phyloP scores from a whole-genome alignment of 495 filamentous ascomycete species.

The Penicillium herquei region DNA sequence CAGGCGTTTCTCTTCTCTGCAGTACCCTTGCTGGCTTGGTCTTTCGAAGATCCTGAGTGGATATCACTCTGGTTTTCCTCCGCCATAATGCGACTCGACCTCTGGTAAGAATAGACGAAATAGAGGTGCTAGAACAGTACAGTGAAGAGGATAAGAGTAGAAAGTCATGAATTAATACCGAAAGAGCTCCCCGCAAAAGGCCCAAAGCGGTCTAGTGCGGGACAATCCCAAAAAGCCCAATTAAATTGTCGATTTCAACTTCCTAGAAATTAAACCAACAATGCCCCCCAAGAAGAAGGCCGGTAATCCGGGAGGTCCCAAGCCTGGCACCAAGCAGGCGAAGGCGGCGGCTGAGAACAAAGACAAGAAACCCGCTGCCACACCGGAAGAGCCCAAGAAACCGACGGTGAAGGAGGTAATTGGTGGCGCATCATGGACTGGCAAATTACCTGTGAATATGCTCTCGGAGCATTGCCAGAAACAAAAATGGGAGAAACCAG shows the following conservation, averaged over 20 bases:
- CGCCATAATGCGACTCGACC: too few relatives aligned
- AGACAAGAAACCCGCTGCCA: slow-evolving; percentile 33
- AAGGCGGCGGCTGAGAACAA: slow-evolving; percentile 41
- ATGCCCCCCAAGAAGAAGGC: slow-evolving; percentile 48
- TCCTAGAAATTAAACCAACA: slow-evolving; percentile 10
- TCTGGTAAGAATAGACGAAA: too few relatives aligned
- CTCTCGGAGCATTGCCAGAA: slow-evolving; percentile 93
- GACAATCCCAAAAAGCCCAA: slow-evolving; percentile 19
- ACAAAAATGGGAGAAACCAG: slow-evolving; percentile 91
- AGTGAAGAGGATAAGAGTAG: not conserved
- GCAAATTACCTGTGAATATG: slow-evolving; percentile 90
- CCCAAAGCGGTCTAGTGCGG: slow-evolving; percentile 39
- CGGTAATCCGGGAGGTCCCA: slow-evolving; percentile 37
- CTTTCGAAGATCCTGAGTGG: not conserved
- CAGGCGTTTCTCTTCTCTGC: slow-evolving; percentile 45
- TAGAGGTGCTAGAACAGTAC: too few relatives aligned
- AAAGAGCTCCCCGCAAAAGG: slow-evolving; percentile 25
- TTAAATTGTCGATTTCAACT: not conserved
- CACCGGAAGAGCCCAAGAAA: slow-evolving; percentile 63
- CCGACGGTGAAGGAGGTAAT: slow-evolving; percentile 85
- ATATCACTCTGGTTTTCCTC: too few relatives aligned
- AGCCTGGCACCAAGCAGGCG: slow-evolving; percentile 46
- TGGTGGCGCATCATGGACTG: slow-evolving; percentile 95
- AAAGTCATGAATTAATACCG: not conserved
- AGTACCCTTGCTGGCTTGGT: slow-evolving; percentile 10